These are phyloP conservation scores for Triticum monococcum DNA, from an alignment of 176 grass and related monocot genomes.

Conservation along the genomic window DNA sequence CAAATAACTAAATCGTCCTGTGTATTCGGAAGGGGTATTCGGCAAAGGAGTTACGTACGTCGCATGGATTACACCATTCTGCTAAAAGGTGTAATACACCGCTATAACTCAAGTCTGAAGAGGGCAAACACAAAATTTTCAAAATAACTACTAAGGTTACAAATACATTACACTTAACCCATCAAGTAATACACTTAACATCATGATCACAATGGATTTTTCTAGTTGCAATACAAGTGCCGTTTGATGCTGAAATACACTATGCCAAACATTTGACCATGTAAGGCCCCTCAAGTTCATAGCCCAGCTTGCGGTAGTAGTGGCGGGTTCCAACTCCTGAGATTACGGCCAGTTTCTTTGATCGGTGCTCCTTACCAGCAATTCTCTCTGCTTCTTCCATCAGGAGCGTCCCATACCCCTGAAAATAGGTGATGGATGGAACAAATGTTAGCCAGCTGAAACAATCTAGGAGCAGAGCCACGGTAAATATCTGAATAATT, in stretches of 20 bases:
- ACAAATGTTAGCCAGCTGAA: conserved; percentile 12
- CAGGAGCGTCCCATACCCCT: conserved; percentile 90
- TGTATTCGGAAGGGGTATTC: neutral
- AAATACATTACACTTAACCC: neutral
- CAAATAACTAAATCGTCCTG: neutral
- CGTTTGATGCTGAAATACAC: neutral
- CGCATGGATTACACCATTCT: neutral
- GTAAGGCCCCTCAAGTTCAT: conserved; percentile 92
- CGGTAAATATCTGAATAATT: neutral
- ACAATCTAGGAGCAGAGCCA: neutral
- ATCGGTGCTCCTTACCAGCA: conserved; percentile 74
- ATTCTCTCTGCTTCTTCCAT: conserved; percentile 99
- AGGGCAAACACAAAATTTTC: neutral
- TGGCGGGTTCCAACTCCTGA: conserved; percentile 94
- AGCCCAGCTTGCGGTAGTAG: conserved; percentile 91
- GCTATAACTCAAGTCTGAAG: neutral
- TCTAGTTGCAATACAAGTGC: neutral
- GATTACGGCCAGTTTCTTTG: conserved; percentile 82
- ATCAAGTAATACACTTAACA: neutral
- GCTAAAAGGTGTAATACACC: too few relatives aligned
- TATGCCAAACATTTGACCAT: conserved; percentile 75
- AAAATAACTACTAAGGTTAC: neutral
- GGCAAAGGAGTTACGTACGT: neutral
- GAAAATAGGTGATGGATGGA: neutral
- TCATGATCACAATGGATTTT: neutral